These are phyloP conservation scores for Zymoseptoria crescenta DNA, from an alignment of 2,329 filamentous ascomycete species.

Conservation along the genomic window DNA sequence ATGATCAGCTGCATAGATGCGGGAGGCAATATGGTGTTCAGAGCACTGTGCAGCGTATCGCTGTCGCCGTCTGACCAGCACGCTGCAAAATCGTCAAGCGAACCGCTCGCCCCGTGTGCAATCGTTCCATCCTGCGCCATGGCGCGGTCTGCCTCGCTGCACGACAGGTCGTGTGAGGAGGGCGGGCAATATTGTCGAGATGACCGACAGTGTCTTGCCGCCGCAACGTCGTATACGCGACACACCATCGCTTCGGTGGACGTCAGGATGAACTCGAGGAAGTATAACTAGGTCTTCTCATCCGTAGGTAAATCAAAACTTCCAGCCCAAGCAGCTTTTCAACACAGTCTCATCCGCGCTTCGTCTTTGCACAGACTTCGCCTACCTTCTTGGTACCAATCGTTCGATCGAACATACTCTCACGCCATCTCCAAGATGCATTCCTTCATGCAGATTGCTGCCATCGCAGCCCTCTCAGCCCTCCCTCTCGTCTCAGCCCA, in stretches of 20 bases:
- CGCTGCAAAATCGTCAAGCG: not conserved
- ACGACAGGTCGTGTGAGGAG: not conserved
- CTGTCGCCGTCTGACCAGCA: not conserved
- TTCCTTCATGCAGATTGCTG: conserved; percentile 11
- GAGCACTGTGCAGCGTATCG: not conserved
- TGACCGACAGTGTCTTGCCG: not conserved
- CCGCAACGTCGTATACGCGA: not conserved
- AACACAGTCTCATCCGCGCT: not conserved
- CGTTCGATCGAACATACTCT: not conserved
- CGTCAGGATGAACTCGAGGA: not conserved
- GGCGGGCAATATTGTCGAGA: not conserved
- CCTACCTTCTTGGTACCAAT: not conserved
- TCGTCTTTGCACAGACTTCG: not conserved
- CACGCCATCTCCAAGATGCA: conserved; percentile 8
- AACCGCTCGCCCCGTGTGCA: not conserved
- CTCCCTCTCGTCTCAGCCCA: conserved; percentile 36
- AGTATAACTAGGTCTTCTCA: conserved; percentile 4
- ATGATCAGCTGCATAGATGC: not conserved
- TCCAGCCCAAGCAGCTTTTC: not conserved
- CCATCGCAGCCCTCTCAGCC: conserved; percentile 7
- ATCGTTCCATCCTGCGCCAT: not conserved
- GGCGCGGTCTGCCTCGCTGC: not conserved
- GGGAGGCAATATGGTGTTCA: not conserved
- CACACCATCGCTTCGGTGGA: not conserved
- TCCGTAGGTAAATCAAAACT: conserved; percentile 2